Percentiles rank a stretch among this genome's conserved stretches.
phyloP scores from a whole-genome alignment of 2,329 filamentous ascomycete genomes.

The Phyllosticta citribraziliensis region DNA sequence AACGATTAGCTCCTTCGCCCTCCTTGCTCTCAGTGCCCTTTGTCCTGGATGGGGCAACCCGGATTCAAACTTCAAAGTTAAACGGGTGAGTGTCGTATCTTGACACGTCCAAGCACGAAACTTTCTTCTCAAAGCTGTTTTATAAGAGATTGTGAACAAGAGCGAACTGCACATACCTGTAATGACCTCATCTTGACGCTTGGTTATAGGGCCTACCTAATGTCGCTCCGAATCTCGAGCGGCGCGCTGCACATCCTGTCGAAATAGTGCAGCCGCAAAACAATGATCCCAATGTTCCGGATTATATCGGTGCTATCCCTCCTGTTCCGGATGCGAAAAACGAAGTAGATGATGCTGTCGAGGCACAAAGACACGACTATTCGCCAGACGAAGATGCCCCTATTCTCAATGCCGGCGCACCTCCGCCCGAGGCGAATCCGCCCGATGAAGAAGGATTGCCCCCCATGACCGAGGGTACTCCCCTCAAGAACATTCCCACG shows the following conservation, averaged over 20 bases:
- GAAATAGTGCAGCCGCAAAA: not conserved
- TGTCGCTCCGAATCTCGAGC: not conserved
- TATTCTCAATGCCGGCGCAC: not conserved
- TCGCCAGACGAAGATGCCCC: not conserved
- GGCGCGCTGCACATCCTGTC: not conserved
- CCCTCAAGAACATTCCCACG: not conserved
- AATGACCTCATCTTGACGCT: not conserved
- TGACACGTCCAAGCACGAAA: not conserved
- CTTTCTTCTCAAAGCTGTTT: not conserved
- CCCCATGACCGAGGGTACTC: not conserved
- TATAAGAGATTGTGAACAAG: not conserved
- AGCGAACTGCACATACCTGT: not conserved
- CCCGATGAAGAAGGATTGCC: not conserved
- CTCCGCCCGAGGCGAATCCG: not conserved
- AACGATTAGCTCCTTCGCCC: not conserved
- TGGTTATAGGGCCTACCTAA: not conserved
- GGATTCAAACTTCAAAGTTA: not conserved
- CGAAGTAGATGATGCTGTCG: not conserved
- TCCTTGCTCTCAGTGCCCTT: not conserved
- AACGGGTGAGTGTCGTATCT: not conserved
- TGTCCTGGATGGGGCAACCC: not conserved
- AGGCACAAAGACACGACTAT: not conserved
- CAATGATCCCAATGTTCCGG: not conserved
- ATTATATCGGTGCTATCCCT: not conserved
- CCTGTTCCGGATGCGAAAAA: not conserved